phyloP scores from a whole-genome alignment of 2,329 filamentous ascomycete species.

The Aspergillus sp. region DNA sequence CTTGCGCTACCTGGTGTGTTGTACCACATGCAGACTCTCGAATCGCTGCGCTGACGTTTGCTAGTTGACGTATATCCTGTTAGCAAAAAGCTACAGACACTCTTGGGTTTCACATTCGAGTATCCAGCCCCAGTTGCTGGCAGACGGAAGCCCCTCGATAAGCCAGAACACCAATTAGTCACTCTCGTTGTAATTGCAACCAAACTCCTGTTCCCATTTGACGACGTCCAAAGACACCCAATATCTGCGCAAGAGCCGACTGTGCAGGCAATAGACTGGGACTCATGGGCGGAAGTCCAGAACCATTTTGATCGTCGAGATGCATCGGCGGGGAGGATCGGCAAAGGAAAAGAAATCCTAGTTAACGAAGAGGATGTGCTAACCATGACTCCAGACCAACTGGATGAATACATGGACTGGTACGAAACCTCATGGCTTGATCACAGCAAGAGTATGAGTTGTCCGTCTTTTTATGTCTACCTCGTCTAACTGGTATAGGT shows the following conservation, averaged over 20 bases:
- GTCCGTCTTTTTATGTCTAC: background rate
- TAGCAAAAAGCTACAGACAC: slow-evolving; percentile 56
- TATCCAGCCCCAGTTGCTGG: slow-evolving; percentile 41
- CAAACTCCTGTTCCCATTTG: slow-evolving; percentile 78
- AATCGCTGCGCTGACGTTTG: slow-evolving; percentile 8
- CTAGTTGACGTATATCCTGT: slow-evolving; percentile 48
- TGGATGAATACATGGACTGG: slow-evolving; percentile 79
- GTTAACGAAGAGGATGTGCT: slow-evolving; percentile 64
- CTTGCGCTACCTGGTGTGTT: slow-evolving; percentile 71
- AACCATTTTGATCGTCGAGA: slow-evolving; percentile 36
- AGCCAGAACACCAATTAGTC: slow-evolving; percentile 75
- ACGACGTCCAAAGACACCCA: slow-evolving; percentile 55
- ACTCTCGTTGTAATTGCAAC: slow-evolving; percentile 71
- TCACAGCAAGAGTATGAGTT: slow-evolving; percentile 26
- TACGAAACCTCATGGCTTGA: slow-evolving; percentile 65
- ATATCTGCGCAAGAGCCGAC: slow-evolving; percentile 56
- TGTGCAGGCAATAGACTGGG: slow-evolving; percentile 69
- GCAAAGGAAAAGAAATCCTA: slow-evolving; percentile 52
- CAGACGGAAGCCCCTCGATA: slow-evolving; percentile 48
- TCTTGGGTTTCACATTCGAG: slow-evolving; percentile 60
- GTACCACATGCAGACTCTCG: background rate
- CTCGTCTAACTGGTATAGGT: slow-evolving; percentile 9
- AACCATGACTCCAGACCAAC: slow-evolving; percentile 58
- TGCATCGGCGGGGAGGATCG: slow-evolving; percentile 34
- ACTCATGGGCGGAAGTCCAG: slow-evolving; percentile 61